Evolutionary conservation across 1,139 yeast genomes (phyloP), one percentile per base, ranked within the genome.

Genomic region (Saccharomyces hybrid): DNA sequence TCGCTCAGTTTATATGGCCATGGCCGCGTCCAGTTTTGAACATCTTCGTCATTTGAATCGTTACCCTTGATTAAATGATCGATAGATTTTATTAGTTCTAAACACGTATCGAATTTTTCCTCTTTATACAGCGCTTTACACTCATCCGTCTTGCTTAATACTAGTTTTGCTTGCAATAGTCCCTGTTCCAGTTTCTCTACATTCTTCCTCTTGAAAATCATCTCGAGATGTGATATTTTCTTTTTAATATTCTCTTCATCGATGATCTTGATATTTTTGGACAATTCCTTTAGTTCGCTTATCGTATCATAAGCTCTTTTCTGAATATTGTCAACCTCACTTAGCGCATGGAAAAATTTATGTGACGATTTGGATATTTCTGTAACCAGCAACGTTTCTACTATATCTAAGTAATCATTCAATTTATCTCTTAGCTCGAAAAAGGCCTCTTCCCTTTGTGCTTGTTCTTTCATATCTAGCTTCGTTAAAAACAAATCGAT

Each of bases 361-460:
- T 83, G 82, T 0, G 96, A 88, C 0, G 96, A 85, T 60, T 81
- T 82, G 9, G 96, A 85, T 41, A 93, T 90, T 67, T 91, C 96
- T 49, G 81, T 78, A 25, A 91, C 86, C 50, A 93, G 73, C 59
- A 86, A 84, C 47, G 88, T 75, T 69, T 93, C 99, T 1, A 93
- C 91, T 0, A 84, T 76, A 68, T 93, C 99, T 55, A 93, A 75
- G 66, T 90, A 89, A 71, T 84, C 83, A 2, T 95, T 86, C 47
- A 93, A 73, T 63, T 83, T 83, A 49, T 90, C 96, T 64, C 87
- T 96, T 13, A 91, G 69, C 47, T 78, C 76, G 2, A 82, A 72
- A 65, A 84, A 61, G 11, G 62, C 57, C 3, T 54, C 57, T 47
- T 60, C 62, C 48, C 67, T 59, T 2, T 55, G 54, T 0, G 51